Evolutionary conservation across 306 rosid species (phyloP).

Genomic region (Pyrus bretschneideri): DNA sequence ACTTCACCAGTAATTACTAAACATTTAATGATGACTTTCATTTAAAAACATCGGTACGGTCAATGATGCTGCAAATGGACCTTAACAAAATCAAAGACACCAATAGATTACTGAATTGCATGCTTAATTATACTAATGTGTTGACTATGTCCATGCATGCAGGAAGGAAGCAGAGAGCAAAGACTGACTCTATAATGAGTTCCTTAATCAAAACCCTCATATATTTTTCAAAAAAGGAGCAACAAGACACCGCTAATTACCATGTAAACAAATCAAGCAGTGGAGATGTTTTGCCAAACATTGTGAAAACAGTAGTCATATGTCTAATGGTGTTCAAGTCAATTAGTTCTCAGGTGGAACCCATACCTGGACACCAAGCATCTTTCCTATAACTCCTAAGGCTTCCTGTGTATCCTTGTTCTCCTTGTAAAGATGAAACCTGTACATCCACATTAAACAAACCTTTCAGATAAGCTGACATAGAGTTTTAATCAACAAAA

Average conservation of each 20-base stretch:
- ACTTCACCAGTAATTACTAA: background rate
- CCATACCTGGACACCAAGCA: slow-evolving; percentile 89
- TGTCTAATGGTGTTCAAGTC: background rate
- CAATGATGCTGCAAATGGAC: background rate
- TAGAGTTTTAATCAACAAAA: background rate
- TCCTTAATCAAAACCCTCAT: background rate
- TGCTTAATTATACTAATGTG: background rate
- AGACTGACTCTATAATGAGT: background rate
- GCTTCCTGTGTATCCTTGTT: slow-evolving; percentile 97
- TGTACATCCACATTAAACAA: slow-evolving; percentile 14
- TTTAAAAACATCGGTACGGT: background rate
- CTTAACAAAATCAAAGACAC: background rate
- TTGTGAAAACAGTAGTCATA: background rate
- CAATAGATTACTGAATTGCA: background rate
- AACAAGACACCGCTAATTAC: background rate
- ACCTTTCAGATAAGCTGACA: background rate
- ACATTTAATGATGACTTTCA: background rate
- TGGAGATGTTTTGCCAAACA: background rate
- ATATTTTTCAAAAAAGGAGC: background rate
- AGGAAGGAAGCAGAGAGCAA: background rate
- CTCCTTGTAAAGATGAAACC: slow-evolving; percentile 94
- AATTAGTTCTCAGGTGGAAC: background rate
- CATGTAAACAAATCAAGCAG: background rate
- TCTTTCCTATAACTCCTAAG: slow-evolving; percentile 68
- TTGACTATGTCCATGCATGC: background rate